Evolutionary conservation across 2,329 filamentous ascomycete species (phyloP).

Genomic region (Pseudogymnoascus sp.): DNA sequence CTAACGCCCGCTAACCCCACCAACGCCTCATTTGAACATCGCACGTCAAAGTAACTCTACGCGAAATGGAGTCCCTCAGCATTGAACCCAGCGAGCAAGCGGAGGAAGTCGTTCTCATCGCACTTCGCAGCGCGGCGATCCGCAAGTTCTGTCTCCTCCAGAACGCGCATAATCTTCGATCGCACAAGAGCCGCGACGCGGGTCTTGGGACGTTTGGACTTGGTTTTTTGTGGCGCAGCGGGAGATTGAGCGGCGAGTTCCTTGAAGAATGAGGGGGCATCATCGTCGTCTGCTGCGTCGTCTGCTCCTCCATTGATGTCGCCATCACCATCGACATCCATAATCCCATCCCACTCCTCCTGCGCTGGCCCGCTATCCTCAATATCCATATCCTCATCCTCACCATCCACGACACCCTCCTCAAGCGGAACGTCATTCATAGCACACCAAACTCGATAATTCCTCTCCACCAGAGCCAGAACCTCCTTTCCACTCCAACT

Average conservation of each 20-base stretch:
- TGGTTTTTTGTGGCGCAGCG: constrained; percentile 43
- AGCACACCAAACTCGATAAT: constrained; percentile 86
- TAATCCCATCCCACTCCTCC: constrained; percentile 43
- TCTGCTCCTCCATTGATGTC: constrained; percentile 34
- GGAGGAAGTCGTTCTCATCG: constrained; percentile 87
- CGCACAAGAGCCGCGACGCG: constrained; percentile 76
- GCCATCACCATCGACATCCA: constrained; percentile 40
- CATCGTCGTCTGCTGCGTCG: constrained; percentile 48
- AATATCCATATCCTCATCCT: constrained; percentile 40
- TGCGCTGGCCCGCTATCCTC: constrained; percentile 41
- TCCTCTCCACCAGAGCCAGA: constrained; percentile 73
- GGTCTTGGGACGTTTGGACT: constrained; percentile 67
- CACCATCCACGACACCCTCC: constrained; percentile 48
- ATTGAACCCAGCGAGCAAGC: constrained; percentile 74
- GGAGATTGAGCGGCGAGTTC: constrained; percentile 40
- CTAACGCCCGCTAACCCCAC: neutral
- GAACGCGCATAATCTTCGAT: constrained; percentile 76
- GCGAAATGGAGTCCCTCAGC: constrained; percentile 89
- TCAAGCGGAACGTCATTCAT: constrained; percentile 76
- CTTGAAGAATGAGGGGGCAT: constrained; percentile 79
- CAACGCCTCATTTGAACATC: neutral
- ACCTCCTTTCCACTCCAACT: constrained; percentile 76
- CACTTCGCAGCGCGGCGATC: constrained; percentile 80
- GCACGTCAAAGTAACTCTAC: constrained; percentile 28
- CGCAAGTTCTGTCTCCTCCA: constrained; percentile 72